Conservation (phyloP, 2,329 filamentous ascomycete genomes). For the Graphilbum ipis-grandicollis region DNA sequence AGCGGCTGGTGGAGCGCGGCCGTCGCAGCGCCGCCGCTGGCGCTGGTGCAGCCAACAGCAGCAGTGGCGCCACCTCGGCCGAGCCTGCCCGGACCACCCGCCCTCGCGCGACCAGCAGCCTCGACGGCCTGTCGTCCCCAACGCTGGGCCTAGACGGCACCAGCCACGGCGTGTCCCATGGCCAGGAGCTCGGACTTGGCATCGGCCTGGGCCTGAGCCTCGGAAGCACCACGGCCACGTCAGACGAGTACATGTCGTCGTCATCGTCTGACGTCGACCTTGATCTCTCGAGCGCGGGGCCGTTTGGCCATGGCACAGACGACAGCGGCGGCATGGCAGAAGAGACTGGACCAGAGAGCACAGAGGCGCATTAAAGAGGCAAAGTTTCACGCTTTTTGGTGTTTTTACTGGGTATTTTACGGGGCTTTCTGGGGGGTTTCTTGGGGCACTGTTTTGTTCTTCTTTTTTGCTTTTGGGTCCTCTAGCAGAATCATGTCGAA, state of each 20-base stretch:
- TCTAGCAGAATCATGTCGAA: no score
- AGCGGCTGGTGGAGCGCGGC: conserved; percentile 47
- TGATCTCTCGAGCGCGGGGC: no score
- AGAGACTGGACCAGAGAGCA: no score
- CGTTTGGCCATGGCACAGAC: no score
- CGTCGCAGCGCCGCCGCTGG: conserved; percentile 33
- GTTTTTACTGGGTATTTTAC: no score
- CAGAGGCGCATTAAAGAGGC: no score
- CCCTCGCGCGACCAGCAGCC: conserved; percentile 3
- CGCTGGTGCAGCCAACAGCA: conserved; percentile 1
- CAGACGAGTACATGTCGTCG: conserved; percentile 3
- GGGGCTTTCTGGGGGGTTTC: no score
- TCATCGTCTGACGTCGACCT: neutral
- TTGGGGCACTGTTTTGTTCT: no score
- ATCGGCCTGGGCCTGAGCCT: neutral
- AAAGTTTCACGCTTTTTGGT: no score
- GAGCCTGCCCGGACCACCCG: no score
- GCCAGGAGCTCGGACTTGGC: neutral
- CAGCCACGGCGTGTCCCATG: neutral
- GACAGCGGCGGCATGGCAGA: no score
- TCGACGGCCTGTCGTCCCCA: conserved; percentile 2
- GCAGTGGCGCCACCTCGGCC: neutral
- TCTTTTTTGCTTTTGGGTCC: no score
- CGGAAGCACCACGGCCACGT: conserved; percentile 6
- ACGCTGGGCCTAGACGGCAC: neutral